Base-by-base conservation (phyloP, 2,329 filamentous ascomycete genomes). In the Helotiales sp. region DNA sequence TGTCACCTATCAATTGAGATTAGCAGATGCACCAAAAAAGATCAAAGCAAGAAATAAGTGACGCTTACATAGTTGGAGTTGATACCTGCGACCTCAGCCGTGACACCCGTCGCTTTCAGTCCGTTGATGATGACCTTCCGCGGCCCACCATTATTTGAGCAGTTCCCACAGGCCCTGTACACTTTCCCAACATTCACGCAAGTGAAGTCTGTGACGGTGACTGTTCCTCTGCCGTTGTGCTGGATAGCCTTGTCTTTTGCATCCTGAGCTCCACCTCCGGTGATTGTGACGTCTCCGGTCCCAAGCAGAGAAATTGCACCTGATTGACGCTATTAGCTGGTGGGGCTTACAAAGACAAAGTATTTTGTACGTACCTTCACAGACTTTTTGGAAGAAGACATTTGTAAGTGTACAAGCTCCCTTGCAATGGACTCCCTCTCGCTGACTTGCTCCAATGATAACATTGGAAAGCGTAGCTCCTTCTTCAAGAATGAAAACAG, bases 91-190 rank as follows among this genome's bases (percentile, higher is more conserved):
- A 78, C 54, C 40, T 70, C 68, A 43, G 69, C 52, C 32, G 69
- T 66, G 49, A 76, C 74, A 6, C 66, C 63, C 15, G 71, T 72
- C 64, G 80, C 81, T 26, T 71, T 76, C 65, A 78, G 68, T 66
- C 72, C 73, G 61, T 72, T 66, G 67, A 80, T 65, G 34, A 74
- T 72, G 52, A 78, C 75, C 59, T 75, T 72, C 37, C 69, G 54
- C 28, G 69, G 66, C 49, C 77, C 77, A 55, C 75, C 74, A 60
- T 71, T 74, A 61, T 71, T 72, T 67, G 72, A 73, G 73, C 80
- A 83, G 76, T 80, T 80, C 13, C 82, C 83, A 74, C 82, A 85
- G 49, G 78, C 78, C 66, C 82, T 81, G 77, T 83, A 84, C 54
- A 84, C 73, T 73, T 80, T 81, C 64, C 79, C 80, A 49, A 79